Percentiles rank a stretch among this genome's conserved stretches.
Conservation (phyloP, 108 stramenopile species). For the Cyclotella kingstonii region DNA sequence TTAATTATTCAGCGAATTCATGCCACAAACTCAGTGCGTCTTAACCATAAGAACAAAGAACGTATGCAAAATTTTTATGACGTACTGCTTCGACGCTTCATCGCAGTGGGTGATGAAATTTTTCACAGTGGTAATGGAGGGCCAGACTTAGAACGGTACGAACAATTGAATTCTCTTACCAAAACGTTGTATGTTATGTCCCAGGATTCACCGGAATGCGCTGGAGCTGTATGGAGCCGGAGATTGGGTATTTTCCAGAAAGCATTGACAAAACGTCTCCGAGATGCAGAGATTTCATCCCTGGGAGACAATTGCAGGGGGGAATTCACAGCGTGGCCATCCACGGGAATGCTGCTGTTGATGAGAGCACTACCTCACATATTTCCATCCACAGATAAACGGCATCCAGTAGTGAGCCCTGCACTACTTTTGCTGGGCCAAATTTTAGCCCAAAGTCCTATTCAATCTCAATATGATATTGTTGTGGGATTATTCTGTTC, state of each 20-base stretch:
- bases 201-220: conserved; percentile 81
- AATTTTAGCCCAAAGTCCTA: conserved; percentile 80
- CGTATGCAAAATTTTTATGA: conserved; percentile 95
- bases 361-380: conserved; percentile 83
- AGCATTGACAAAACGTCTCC: conserved; percentile 81
- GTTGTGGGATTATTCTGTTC: conserved; percentile 72
- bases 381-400: conserved; percentile 88
- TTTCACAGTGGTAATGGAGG: conserved; percentile 74
- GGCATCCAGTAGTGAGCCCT: conserved; percentile 89
- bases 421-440: conserved; percentile 80
- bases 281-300: conserved; percentile 58
- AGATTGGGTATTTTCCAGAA: conserved; percentile 81
- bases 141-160: conserved; percentile 62
- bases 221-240: conserved; percentile 81
- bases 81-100: conserved; percentile 86
- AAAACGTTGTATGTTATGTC: conserved; percentile 81
- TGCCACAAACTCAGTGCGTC: conserved; percentile 70
- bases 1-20: conserved; percentile 83
- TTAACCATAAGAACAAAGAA: conserved; percentile 87
- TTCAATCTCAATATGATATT: conserved; percentile 68
- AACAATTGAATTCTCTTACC: conserved; percentile 66
- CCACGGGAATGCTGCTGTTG: conserved; percentile 78
- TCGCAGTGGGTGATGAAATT: conserved; percentile 86
- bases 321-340: conserved; percentile 78
- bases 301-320: conserved; percentile 53